Evolutionary conservation across 768 basidiomycete species (phyloP), one percentile per base, ranked within the genome.

Genomic region (Agrocybe praecox): DNA sequence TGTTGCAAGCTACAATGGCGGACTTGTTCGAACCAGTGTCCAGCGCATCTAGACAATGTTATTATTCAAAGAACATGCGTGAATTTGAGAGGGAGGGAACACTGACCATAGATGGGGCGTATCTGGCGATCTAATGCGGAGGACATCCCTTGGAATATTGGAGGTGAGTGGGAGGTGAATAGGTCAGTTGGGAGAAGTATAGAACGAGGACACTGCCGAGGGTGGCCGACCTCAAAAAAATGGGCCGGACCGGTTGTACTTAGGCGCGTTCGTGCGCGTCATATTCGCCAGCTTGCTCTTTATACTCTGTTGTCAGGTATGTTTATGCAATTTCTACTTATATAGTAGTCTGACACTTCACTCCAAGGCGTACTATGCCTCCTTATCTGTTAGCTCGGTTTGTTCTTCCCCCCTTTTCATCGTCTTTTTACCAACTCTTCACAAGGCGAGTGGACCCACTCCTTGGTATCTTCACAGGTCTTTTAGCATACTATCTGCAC

Each of bases 21-120:
- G 89, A 86, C 76, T 94, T 94, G 76, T 90, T 91, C 14, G 91
- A 90, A 46, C 89, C 88, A 45, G 85, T 90, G 75, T 94, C 92
- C 60, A 94, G 78, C 46, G 92, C 87, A 80, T 94, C 92, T 94
- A 69, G 2, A 49, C 12, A 23, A 12, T 21, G 19, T 33, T 49
- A 8, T 53, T 32, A 45, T 56, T 3, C 18, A 29, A 40, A 49
- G 33, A 46, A 50, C 45, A 46, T 36, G 46, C n/a, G 36, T 36
- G 36, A 18, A 50, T 33, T 49, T 52, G 54, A 40, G 17, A 6
- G 22, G 51, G 19, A 43, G 15, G 12, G 18, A 26, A 29, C 32
- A 24, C n/a, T 63, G 52, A 92, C 92, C 92, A 68, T 94, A 94
- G 69, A 94, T 88, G 59, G 89, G 90, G 60, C 87, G 87, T 69